Evolutionary conservation across 371 early-diverging fungal genomes (phyloP).

Genomic region (Saksenaea oblongispora): DNA sequence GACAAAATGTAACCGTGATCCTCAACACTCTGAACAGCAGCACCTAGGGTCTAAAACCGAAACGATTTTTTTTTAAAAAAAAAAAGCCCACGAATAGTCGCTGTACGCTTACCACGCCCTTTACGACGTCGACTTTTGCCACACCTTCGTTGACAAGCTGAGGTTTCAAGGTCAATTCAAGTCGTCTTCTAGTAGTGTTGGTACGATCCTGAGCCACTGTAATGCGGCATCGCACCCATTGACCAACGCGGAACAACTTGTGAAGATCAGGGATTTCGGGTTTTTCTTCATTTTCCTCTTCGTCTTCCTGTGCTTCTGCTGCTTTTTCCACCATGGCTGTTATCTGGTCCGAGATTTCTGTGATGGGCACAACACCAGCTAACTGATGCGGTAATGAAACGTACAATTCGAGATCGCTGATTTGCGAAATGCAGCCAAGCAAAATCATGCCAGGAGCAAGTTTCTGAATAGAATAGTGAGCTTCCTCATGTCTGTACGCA

Average conservation of each 20-base stretch:
- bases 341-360: slow-evolving; percentile 72
- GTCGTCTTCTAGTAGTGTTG: slow-evolving; percentile 45
- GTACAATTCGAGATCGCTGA: slow-evolving; percentile 79
- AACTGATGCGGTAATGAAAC: slow-evolving; percentile 81
- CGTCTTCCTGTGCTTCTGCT: slow-evolving; percentile 58
- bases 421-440: slow-evolving; percentile 78
- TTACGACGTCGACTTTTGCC: slow-evolving; percentile 49
- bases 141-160: slow-evolving; percentile 63
- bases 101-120: slow-evolving; percentile 58
- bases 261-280: slow-evolving; percentile 58
- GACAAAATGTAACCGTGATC: slow-evolving; percentile 85
- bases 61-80: background rate
- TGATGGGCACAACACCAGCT: slow-evolving; percentile 75
- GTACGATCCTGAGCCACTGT: slow-evolving; percentile 37
- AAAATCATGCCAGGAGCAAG: slow-evolving; percentile 73
- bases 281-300: slow-evolving; percentile 25
- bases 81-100: background rate
- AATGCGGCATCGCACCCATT: slow-evolving; percentile 73
- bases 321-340: slow-evolving; percentile 65
- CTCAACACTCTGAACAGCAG: slow-evolving; percentile 69
- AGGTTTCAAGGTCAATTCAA: slow-evolving; percentile 77
- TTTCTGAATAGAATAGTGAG: slow-evolving; percentile 36
- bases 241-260: slow-evolving; percentile 69
- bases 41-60: slow-evolving; percentile 55
- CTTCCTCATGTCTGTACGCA: background rate